Evolutionary conservation across 352 stramenopile genomes (phyloP), one percentile per base, ranked within the genome.

Genomic region (Elongisporangium undulatum): DNA sequence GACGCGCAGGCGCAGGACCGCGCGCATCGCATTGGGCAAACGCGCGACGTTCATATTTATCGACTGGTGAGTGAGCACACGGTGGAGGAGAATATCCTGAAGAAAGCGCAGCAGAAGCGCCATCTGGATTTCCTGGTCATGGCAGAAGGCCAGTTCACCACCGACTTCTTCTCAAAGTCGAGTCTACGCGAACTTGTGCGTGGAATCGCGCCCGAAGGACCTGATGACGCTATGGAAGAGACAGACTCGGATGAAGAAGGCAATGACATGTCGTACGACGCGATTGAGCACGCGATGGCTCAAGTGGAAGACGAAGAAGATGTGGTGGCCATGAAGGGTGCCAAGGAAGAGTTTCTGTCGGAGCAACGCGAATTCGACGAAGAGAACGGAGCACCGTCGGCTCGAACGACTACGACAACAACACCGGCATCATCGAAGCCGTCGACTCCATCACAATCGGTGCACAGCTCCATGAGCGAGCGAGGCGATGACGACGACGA

Each of bases 71-170:
- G 88, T 23, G 87, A 98, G 57, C 87, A 98, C 67, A 98, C 97
- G 1, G 97, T 99, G 38, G 98, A 99, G 74, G 97, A 99, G 71
- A 99, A 99, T 73, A 99, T 99, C 62, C 67, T 99, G n/a, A 85
- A 89, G n/a, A 99, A 99, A 69, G 97, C 92, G 0, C 85, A 95
- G 59, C 97, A 99, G 68, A 99, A 99, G 76, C 84, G 93, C 1
- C 96, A 99, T 59, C 78, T 99, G 26, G 96, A 99, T 71, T 96
- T 97, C 38, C 68, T 99, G 4, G 95, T 94, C 16, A 90, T 97
- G 77, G 75, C 71, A 29, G 72, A 89, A 52, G 73, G 79, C 7
- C 77, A 94, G 52, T 87, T 87, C 62, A 86, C 77, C 17, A 89
- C 75, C 15, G 88, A 96, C 41, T 93, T 96, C 56, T 90, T 96